Percentiles rank a stretch among this genome's conserved stretches.
Evolutionary conservation across 306 rosid species (phyloP).

Genomic region (Corylus avellana): DNA sequence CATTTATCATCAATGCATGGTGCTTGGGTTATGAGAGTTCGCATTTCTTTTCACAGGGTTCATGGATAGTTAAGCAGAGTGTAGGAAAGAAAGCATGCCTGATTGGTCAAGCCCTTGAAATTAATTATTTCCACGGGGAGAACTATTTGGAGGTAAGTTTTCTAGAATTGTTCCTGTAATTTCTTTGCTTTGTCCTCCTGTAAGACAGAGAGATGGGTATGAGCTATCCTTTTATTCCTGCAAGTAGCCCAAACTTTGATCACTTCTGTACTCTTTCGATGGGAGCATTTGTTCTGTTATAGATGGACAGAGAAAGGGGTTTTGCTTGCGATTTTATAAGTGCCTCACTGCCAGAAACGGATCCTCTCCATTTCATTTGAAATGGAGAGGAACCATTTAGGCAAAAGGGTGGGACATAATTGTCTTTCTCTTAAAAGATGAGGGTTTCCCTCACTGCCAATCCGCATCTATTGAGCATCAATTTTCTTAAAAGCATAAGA

Average conservation of each 20-base stretch:
- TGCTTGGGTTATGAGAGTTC: neutral
- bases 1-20: neutral
- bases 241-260: too few relatives aligned
- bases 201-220: neutral
- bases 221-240: neutral
- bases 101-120: constrained; percentile 72
- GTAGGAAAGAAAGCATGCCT: constrained; percentile 94
- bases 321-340: neutral
- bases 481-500: neutral
- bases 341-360: neutral
- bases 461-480: neutral
- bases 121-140: constrained; percentile 63
- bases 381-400: too few relatives aligned
- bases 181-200: neutral
- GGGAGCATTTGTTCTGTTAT: neutral
- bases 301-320: neutral
- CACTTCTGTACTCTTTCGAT: neutral
- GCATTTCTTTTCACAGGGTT: constrained; percentile 55
- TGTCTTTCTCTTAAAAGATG: too few relatives aligned
- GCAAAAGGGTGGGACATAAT: too few relatives aligned
- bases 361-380: too few relatives aligned
- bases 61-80: constrained; percentile 95
- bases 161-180: constrained; percentile 1
- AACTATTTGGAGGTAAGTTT: constrained; percentile 79
- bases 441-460: too few relatives aligned